Percentiles rank a stretch among this genome's conserved stretches.
Evolutionary conservation across 768 basidiomycete species (phyloP).

Genomic region (Auriculariales sp.): DNA sequence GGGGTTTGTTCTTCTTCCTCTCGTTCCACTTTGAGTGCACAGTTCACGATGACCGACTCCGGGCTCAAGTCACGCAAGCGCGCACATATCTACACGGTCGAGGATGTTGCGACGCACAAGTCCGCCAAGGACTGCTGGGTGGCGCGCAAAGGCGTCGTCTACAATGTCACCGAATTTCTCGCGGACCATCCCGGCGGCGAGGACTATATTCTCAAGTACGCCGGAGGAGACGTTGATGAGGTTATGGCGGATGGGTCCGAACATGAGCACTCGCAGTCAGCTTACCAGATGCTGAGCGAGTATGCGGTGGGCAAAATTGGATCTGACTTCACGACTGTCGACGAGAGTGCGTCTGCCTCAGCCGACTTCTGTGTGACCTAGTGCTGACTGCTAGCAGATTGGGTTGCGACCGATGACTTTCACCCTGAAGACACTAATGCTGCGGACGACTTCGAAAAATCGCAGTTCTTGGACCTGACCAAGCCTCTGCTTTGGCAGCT

Average conservation of each 20-base stretch:
- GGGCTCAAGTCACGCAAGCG: not conserved
- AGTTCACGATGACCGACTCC: not conserved
- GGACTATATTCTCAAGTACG: constrained; percentile 70
- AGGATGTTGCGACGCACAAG: constrained; percentile 58
- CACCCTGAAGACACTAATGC: constrained; percentile 82
- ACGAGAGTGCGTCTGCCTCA: constrained; percentile 44
- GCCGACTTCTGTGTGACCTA: constrained; percentile 1
- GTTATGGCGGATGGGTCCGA: constrained; percentile 69
- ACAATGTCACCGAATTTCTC: constrained; percentile 76
- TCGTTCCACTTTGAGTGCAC: too few relatives aligned
- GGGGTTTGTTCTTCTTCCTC: too few relatives aligned
- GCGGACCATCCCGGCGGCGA: constrained; percentile 91
- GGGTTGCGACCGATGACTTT: constrained; percentile 83
- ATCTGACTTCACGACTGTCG: constrained; percentile 53
- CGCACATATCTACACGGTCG: constrained; percentile 38
- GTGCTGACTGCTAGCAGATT: constrained; percentile 37
- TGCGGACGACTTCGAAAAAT: constrained; percentile 69
- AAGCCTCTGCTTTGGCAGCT: constrained; percentile 78
- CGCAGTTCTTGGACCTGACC: constrained; percentile 80
- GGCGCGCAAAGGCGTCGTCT: constrained; percentile 66
- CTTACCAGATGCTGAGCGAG: constrained; percentile 85
- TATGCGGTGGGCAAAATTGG: constrained; percentile 77
- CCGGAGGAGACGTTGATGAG: constrained; percentile 67
- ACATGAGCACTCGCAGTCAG: constrained; percentile 83
- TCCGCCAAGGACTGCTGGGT: constrained; percentile 64